Evolutionary conservation across 768 basidiomycete species (phyloP).

Genomic region (Lactarius hatsudake): DNA sequence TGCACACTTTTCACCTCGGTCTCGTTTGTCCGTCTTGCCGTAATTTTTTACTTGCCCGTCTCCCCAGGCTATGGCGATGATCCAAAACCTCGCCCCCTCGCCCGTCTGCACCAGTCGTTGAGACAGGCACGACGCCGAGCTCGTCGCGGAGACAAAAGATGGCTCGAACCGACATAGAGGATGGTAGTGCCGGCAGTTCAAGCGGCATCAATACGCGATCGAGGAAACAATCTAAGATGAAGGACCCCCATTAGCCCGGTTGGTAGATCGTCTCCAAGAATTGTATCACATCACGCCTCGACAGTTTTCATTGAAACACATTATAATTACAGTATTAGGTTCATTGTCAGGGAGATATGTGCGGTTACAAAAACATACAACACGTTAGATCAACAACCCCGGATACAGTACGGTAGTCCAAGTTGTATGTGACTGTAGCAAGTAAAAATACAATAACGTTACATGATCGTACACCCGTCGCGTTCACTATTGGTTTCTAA

Average conservation of each 20-base stretch:
- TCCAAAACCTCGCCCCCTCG: not conserved
- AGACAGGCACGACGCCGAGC: conserved; percentile 1
- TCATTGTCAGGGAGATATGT: conserved; percentile 1
- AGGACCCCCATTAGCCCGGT: conserved; percentile 11
- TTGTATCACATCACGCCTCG: not conserved
- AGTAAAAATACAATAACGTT: conserved; percentile 31
- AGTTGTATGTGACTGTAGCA: not conserved
- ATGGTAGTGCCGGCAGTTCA: not conserved
- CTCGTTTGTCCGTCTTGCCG: not conserved
- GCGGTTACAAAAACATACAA: conserved; percentile 19
- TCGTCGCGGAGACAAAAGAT: not conserved
- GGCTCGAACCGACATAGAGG: not conserved
- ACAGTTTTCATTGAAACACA: not conserved
- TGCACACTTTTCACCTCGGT: conserved; percentile 16
- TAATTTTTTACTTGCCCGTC: not conserved
- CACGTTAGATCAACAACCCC: conserved; percentile 33
- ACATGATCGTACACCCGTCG: conserved; percentile 72
- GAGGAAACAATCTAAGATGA: conserved; percentile 22
- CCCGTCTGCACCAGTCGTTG: not conserved
- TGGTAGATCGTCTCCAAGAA: conserved; percentile 14
- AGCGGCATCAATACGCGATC: conserved; percentile 12
- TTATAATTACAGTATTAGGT: not conserved
- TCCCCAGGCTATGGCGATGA: conserved; percentile 36
- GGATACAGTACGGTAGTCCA: conserved; percentile 27
- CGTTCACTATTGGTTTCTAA: conserved; percentile 41